Conservation (phyloP, 208 protist genomes). For the Acanthamoeba royreba region DNA sequence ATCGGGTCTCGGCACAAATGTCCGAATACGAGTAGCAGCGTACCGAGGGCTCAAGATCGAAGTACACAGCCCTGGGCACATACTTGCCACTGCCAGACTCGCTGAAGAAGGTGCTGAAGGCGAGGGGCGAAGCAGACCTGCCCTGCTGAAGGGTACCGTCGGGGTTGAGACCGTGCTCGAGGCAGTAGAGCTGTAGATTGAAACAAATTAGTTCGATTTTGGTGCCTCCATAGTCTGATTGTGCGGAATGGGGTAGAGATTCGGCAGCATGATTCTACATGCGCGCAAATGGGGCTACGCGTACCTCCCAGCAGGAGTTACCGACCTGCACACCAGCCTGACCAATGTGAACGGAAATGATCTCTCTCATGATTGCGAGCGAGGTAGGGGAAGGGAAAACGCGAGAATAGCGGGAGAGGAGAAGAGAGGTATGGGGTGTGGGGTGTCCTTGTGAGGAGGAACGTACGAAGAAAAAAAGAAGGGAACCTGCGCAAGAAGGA, state of each 20-base stretch:
- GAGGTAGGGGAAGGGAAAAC: not conserved
- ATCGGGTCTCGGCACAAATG: not conserved
- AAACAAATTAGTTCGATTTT: not conserved
- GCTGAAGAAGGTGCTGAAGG: constrained; percentile 95
- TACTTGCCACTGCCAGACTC: constrained; percentile 91
- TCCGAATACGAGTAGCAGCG: not conserved
- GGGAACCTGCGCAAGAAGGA: too few species aligned
- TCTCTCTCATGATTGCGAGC: constrained; percentile 84
- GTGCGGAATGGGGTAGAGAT: not conserved
- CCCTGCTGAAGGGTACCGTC: constrained; percentile 83
- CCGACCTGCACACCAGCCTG: constrained; percentile 96
- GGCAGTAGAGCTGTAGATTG: constrained; percentile 80
- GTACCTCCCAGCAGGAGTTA: constrained; percentile 95
- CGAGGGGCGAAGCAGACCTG: constrained; percentile 86
- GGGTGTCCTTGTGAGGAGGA: not conserved
- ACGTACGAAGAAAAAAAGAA: not conserved
- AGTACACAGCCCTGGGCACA: constrained; percentile 92
- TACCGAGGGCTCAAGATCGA: constrained; percentile 90
- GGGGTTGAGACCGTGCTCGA: constrained; percentile 89
- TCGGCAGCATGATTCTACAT: not conserved
- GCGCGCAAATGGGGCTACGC: constrained; percentile 70
- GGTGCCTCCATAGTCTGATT: not conserved
- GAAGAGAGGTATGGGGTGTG: not conserved
- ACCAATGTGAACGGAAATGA: constrained; percentile 93
- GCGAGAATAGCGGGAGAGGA: not conserved